phyloP scores from a whole-genome alignment of 2,329 filamentous ascomycete genomes.

The Gremmenia infestans region DNA sequence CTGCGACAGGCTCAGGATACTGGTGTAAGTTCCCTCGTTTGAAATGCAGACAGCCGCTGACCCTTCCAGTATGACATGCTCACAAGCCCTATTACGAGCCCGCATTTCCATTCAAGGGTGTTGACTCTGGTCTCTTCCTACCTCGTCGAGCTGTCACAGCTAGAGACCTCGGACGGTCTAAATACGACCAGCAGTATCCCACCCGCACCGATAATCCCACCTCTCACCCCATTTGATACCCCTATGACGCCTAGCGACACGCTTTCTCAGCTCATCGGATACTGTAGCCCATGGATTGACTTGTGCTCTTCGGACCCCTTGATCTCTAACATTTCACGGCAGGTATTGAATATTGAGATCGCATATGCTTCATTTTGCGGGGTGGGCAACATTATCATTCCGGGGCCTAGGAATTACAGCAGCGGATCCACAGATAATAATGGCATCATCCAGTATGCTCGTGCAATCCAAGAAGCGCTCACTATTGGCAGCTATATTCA shows the following conservation, averaged over 20 bases:
- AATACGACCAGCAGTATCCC: slow-evolving; percentile 38
- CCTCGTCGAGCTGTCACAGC: slow-evolving; percentile 35
- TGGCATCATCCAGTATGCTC: slow-evolving; percentile 70
- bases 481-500: slow-evolving; percentile 70
- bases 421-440: slow-evolving; percentile 42
- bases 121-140: slow-evolving; percentile 56
- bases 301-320: slow-evolving; percentile 76
- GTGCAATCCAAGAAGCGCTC: slow-evolving; percentile 77
- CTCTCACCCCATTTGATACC: slow-evolving; percentile 77
- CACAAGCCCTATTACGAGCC: slow-evolving; percentile 72
- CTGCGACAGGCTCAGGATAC: slow-evolving; percentile 63
- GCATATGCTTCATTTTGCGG: slow-evolving; percentile 96
- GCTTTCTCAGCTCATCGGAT: slow-evolving; percentile 70
- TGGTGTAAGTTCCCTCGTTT: slow-evolving; percentile 49
- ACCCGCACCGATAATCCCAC: slow-evolving; percentile 54
- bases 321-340: slow-evolving; percentile 79
- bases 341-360: slow-evolving; percentile 85
- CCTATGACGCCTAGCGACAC: slow-evolving; percentile 62
- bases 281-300: slow-evolving; percentile 90
- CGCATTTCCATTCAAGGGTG: slow-evolving; percentile 65
- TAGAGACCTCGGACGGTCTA: slow-evolving; percentile 37
- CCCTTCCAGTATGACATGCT: slow-evolving; percentile 66
- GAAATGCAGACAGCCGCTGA: slow-evolving; percentile 19
- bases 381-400: slow-evolving; percentile 74
- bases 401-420: slow-evolving; percentile 65